Base-by-base conservation (phyloP, 805 yeast species). In the Danielia reshetovae region DNA sequence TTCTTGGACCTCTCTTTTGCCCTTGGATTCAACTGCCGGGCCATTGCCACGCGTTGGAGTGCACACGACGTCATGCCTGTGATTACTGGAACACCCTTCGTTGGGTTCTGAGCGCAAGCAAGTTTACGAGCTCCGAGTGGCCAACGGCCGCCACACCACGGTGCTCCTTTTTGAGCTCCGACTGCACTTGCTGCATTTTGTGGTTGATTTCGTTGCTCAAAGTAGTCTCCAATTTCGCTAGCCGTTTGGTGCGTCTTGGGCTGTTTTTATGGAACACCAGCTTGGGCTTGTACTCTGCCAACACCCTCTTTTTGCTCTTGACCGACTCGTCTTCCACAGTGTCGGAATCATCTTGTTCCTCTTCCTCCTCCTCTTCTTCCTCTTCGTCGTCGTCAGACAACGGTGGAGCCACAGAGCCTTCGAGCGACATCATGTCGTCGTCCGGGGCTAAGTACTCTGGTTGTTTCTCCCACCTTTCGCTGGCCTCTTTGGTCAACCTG, bases 291-390 rank as follows among this genome's bases (percentile, higher is more conserved):
- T 34, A 31, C n/a, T 40, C 40, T 3, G 14, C 39, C 5, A 41
- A 37, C 13, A 36, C 14, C 12, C 17, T 31, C 18, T 35, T 35
- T 11, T 34, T 27, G 12, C 37, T 33, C n/a, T 40, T 27, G 31
- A 13, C 12, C 27, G 25, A 7, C 11, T 17, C 7, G 7, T 14
- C 19, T 18, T 14, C 4, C 12, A 16, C 18, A 21, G 16, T 13
- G 13, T 24, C 7, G 13, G 24, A 22, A 23, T 43, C 45, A 11
- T 32, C 21, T 11, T 16, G 28, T 10, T 28, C 36, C n/a, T 26
- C 50, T 6, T 35, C 52, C 5, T 40, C 46, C 11, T 48, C 55
- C 12, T 55, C 62, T 15, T 54, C 42, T 33, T 54, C 60, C 30
- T 58, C 54, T n/a, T 46, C 49, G 19, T 44, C 42, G 11, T 39